A percentile compares a stretch with the other conserved stretches of the same genome.
Conservation (phyloP, 768 basidiomycete genomes). For the Calocera viscosa region DNA sequence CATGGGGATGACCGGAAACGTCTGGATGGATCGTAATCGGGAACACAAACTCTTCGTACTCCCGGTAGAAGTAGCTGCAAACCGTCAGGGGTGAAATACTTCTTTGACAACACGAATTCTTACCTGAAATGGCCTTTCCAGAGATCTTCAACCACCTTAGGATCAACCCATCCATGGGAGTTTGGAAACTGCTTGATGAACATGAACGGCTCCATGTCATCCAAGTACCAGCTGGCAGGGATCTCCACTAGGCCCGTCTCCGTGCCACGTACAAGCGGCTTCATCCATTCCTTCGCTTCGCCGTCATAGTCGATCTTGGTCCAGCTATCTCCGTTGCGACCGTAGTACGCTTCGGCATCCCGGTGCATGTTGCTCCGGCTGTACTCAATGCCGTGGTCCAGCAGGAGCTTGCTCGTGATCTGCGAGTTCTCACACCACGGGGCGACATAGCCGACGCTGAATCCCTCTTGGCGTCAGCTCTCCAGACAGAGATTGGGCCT, state of each 20-base stretch:
- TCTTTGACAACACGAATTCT: conserved; percentile 30
- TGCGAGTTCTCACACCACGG: conserved; percentile 28
- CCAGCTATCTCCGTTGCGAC: conserved; percentile 26
- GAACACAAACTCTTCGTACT: conserved; percentile 55
- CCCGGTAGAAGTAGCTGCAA: conserved; percentile 26
- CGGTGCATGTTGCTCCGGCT: conserved; percentile 18
- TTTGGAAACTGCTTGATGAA: conserved; percentile 56
- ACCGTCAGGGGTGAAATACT: background rate
- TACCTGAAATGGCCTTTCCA: conserved; percentile 69
- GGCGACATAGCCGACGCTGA: conserved; percentile 18
- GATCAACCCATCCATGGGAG: conserved; percentile 55
- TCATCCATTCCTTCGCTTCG: conserved; percentile 26
- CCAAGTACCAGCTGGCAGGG: conserved; percentile 27
- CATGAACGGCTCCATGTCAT: conserved; percentile 68
- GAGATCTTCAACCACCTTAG: conserved; percentile 51
- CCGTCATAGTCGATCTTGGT: conserved; percentile 25
- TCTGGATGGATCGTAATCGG: conserved; percentile 72
- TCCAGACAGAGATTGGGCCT: background rate
- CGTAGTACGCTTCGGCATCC: conserved; percentile 25
- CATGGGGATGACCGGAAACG: conserved; percentile 59
- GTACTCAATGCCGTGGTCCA: conserved; percentile 27
- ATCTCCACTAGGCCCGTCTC: conserved; percentile 26
- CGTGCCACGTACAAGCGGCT: conserved; percentile 25
- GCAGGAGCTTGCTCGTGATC: conserved; percentile 21
- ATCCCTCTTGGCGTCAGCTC: background rate